Evolutionary conservation across 768 basidiomycete species (phyloP).

Genomic region (Punctularia strigosozonata): DNA sequence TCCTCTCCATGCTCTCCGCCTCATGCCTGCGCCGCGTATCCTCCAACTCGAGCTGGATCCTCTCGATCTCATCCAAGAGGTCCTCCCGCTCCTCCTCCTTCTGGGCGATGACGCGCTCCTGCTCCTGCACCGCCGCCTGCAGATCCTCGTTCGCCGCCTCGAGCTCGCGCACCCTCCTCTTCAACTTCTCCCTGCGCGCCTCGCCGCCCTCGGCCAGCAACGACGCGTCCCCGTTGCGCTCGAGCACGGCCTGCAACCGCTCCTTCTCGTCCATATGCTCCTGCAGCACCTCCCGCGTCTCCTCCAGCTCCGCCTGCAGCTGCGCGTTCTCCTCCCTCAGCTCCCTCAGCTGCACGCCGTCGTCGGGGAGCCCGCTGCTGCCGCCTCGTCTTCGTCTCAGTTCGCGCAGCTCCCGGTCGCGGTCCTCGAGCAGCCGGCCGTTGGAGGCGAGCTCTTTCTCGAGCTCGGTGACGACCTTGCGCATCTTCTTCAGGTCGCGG

Average conservation of each 20-base stretch:
- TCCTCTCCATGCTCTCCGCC: constrained; percentile 55
- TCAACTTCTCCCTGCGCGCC: constrained; percentile 27
- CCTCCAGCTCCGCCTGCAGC: constrained; percentile 65
- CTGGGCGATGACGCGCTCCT: constrained; percentile 39
- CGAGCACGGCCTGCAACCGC: constrained; percentile 55
- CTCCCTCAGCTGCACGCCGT: constrained; percentile 37
- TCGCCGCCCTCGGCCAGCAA: constrained; percentile 28
- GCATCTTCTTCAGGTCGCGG: constrained; percentile 85
- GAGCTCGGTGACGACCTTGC: constrained; percentile 77
- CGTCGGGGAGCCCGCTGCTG: constrained; percentile 20
- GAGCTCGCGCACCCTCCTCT: constrained; percentile 42
- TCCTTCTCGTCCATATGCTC: constrained; percentile 83
- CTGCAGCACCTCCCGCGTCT: constrained; percentile 53
- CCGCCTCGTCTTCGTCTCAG: constrained; percentile 38
- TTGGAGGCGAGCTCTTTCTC: constrained; percentile 74
- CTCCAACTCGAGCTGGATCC: constrained; percentile 55
- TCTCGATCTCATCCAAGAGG: constrained; percentile 52
- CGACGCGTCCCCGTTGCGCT: constrained; percentile 35
- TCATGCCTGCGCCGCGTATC: constrained; percentile 49
- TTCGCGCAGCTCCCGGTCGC: constrained; percentile 59
- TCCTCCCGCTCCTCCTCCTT: constrained; percentile 67
- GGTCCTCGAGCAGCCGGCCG: constrained; percentile 55
- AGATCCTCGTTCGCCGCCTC: constrained; percentile 57
- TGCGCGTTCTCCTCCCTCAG: constrained; percentile 51
- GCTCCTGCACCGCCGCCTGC: constrained; percentile 42